phyloP scores from a whole-genome alignment of 768 basidiomycete species.

The Lactarius evosmus region DNA sequence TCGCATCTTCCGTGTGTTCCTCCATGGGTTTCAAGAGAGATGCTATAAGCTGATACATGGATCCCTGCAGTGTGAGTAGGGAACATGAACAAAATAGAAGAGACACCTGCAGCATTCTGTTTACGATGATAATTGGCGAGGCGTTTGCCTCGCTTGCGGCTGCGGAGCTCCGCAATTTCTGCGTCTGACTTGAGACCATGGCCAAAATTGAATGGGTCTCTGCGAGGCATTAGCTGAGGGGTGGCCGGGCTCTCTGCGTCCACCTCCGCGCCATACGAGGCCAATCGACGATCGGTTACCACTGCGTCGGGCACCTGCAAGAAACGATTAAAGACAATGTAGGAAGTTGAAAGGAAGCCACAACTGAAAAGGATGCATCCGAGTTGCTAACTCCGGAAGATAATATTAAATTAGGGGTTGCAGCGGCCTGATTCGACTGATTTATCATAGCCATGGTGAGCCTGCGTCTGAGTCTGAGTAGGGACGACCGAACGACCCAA shows the following conservation, averaged over 20 bases:
- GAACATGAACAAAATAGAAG: background rate
- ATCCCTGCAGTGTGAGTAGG: background rate
- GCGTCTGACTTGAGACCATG: slow-evolving; percentile 58
- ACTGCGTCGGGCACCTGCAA: slow-evolving; percentile 23
- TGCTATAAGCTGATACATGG: slow-evolving; percentile 64
- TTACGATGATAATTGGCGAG: slow-evolving; percentile 63
- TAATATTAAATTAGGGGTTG: background rate
- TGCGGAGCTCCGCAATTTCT: slow-evolving; percentile 60
- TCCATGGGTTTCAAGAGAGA: slow-evolving; percentile 90
- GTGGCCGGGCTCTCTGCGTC: slow-evolving; percentile 43
- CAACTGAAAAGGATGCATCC: background rate
- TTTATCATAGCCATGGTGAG: background rate
- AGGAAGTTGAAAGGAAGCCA: background rate
- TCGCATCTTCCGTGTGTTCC: slow-evolving; percentile 81
- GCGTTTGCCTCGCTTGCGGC: slow-evolving; percentile 54
- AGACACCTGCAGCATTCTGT: slow-evolving; percentile 63
- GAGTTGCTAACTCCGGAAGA: background rate
- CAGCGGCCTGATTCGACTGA: background rate
- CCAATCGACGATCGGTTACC: slow-evolving; percentile 26
- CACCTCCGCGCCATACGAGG: slow-evolving; percentile 28
- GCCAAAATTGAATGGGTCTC: slow-evolving; percentile 67
- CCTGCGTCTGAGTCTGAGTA: background rate
- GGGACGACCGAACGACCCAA: slow-evolving; percentile 3
- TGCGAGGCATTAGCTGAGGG: slow-evolving; percentile 35
- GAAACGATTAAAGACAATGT: background rate